Base-by-base conservation (phyloP, 2,329 filamentous ascomycete genomes). In the Lecanicillium sp. region DNA sequence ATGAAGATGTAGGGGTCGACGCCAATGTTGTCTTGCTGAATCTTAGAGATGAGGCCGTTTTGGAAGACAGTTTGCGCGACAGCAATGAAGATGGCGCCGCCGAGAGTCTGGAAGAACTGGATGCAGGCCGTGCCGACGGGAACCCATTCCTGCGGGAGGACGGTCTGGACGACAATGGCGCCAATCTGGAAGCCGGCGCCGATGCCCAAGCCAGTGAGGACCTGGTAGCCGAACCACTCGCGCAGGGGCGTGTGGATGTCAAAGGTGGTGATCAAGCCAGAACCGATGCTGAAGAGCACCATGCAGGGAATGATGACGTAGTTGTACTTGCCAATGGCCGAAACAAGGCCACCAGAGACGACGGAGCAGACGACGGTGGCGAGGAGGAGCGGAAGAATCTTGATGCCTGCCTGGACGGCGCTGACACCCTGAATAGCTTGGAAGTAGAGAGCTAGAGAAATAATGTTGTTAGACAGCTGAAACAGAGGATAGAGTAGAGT, bases 1-100 rank as follows among this genome's bases (percentile, higher is more conserved):
- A 75, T 65, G 45, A 78, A 71, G 37, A 67, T 50, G 6, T 53
- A 49, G 0, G 69, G 59, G 28, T 72, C 59, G n/a, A 78, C 52
- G n/a, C 58, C 57, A 2, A 69, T 63, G 12, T 65, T 60, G 43
- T 65, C 53, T 3, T 50, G 42, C n/a, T 52, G 46, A 4, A 87
- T 62, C 27, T 72, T 65, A 4, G 65, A 55, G 33, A 77, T 61
- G 14, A 86, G 62, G 0, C 71, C 74, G 50, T 84, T 83, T 45
- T 77, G 72, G 61, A 86, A 84, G 33, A 84, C 68, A 15, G 79
- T 76, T 54, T 86, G 77, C 0, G 74, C 74, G 9, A 83, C 74
- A 5, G 75, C 59, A 30, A 65, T 51, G 42, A 68, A 68, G 28
- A 71, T 57, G 37, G 65, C 56, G 9, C 68, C 69, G 19, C 66